phyloP scores from a whole-genome alignment of 164 flowering plant species.

The Stephania cephalantha region DNA sequence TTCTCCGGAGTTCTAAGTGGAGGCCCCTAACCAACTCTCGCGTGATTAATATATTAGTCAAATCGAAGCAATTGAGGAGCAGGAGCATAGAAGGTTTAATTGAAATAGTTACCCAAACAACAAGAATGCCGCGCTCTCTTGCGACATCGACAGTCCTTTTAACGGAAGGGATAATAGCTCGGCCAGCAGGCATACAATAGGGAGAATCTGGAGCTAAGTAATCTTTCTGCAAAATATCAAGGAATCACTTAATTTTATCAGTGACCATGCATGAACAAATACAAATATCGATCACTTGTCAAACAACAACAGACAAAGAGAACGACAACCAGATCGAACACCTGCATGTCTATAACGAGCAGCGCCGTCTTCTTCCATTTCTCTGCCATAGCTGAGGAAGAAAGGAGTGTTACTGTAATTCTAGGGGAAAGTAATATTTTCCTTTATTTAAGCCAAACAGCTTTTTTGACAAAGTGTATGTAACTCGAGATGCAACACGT shows the following conservation, averaged over 20 bases:
- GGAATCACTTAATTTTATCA: not conserved
- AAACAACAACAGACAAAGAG: not conserved
- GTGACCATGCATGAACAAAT: too few species aligned
- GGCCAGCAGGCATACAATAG: conserved; percentile 50
- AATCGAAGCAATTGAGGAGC: too few species aligned
- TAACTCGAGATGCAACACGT: too few species aligned
- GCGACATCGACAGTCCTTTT: conserved; percentile 59
- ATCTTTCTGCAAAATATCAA: conserved; percentile 54
- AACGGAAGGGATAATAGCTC: conserved; percentile 66
- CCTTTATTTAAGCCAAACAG: too few species aligned
- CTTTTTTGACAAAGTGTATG: too few species aligned
- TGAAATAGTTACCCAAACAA: conserved; percentile 54
- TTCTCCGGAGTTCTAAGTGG: too few species aligned
- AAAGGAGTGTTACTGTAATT: too few species aligned
- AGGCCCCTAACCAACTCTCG: too few species aligned
- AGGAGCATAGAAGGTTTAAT: too few species aligned
- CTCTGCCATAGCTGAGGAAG: not conserved
- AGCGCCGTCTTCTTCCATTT: conserved; percentile 61
- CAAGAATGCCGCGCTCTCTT: conserved; percentile 52
- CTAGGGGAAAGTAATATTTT: too few species aligned
- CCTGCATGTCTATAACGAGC: conserved; percentile 92
- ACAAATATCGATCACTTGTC: not conserved
- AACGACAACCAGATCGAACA: conserved; percentile 5
- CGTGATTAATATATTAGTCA: too few species aligned
- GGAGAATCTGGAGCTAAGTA: conserved; percentile 44